Base-by-base conservation (phyloP, 2,329 filamentous ascomycete species). In the Cladobotryum protrusum region DNA sequence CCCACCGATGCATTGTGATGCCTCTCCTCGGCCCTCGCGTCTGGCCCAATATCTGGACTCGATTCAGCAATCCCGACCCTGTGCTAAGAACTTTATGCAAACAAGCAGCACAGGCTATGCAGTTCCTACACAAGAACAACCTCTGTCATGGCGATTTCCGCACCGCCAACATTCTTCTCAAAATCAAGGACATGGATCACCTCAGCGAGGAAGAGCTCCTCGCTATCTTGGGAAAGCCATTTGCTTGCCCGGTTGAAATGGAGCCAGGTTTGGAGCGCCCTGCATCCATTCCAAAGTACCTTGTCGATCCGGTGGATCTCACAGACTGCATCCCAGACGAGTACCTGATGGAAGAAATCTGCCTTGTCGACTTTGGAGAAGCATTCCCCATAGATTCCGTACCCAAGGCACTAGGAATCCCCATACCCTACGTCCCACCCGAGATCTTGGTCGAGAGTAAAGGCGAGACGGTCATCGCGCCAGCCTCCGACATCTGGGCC, bases 91-190 rank as follows among this genome's bases (percentile, higher is more conserved):
- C 49, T 12, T 45, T 62, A 1, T 61, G 59, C 33, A 18, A 48
- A 1, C 58, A 65, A 39, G 45, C 53, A 3, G 47, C 54, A 0
- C 48, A 58, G 35, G 61, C 62, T 0, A 42, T 67, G 32, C 41
- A 50, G 2, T 56, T 56, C 32, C 42, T 67, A 0, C 65, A 67
- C 12, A 44, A 51, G 8, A 53, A 60, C n/a, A 48, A 57, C 1
- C 52, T 66, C 1, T 65, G 63, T 2, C 63, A 67, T 6, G 64
- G 64, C 46, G 65, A 66, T 29, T 59, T 66, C 17, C 56, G 59
- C 0, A 59, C 62, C 0, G 49, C 59, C 0, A 67, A 66, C 19
- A 62, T 66, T 9, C 45, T 65, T 14, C 39, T 57, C 2, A 58
- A 52, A 7, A 39, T 64, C 1, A 9, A 45, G 1, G 56, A 53